Percentiles rank a stretch among this genome's conserved stretches.
Evolutionary conservation across 768 basidiomycete genomes (phyloP).

Genomic region (Favolaschia claudopus): DNA sequence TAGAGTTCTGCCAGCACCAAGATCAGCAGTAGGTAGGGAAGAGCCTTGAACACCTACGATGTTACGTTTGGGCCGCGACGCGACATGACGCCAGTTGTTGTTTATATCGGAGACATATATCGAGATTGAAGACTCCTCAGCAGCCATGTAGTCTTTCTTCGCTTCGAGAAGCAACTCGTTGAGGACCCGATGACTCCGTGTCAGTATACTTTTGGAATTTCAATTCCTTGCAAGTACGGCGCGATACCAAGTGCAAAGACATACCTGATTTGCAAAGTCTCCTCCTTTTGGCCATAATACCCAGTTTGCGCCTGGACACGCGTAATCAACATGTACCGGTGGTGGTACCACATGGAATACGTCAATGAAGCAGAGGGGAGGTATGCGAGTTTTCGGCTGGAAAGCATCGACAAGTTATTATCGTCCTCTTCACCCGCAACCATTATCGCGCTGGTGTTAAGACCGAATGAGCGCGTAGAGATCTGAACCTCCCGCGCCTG

Average conservation of each 20-base stretch:
- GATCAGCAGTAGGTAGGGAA: not conserved
- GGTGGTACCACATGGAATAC: conserved; percentile 58
- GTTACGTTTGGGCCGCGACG: conserved; percentile 69
- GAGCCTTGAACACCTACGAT: conserved; percentile 31
- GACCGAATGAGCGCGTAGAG: conserved; percentile 50
- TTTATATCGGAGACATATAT: conserved; percentile 57
- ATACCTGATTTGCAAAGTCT: conserved; percentile 53
- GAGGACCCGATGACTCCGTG: conserved; percentile 53
- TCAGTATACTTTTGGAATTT: conserved; percentile 53
- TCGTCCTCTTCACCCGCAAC: conserved; percentile 49
- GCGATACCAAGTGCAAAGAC: conserved; percentile 16
- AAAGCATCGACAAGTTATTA: conserved; percentile 27
- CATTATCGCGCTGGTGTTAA: conserved; percentile 38
- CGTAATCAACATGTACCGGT: conserved; percentile 49
- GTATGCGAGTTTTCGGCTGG: conserved; percentile 47
- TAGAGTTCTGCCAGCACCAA: conserved; percentile 48
- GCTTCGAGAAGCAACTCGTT: conserved; percentile 62
- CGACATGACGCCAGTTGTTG: conserved; percentile 62
- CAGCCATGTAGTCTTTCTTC: conserved; percentile 56
- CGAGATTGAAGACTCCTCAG: conserved; percentile 57
- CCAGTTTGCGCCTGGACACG: conserved; percentile 45
- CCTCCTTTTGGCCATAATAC: conserved; percentile 43
- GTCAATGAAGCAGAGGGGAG: conserved; percentile 49
- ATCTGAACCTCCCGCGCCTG: conserved; percentile 60
- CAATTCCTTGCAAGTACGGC: not conserved